Conservation (phyloP, 495 filamentous ascomycete genomes). For the Clavariopsis aquatica region DNA sequence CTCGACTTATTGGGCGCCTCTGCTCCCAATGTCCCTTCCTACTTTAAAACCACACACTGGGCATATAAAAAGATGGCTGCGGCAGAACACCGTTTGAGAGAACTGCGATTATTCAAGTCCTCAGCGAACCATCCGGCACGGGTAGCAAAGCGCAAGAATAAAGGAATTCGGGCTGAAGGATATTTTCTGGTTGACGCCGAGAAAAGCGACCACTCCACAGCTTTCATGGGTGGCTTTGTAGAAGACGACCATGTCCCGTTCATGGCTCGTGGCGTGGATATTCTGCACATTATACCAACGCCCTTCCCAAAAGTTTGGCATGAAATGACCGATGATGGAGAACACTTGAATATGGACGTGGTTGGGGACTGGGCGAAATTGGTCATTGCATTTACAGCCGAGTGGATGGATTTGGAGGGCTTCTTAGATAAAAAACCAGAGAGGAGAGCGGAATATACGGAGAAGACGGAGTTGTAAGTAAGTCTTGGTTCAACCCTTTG, state of each 20-base stretch:
- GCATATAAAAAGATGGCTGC: conserved; percentile 73
- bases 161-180: conserved; percentile 17
- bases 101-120: conserved; percentile 57
- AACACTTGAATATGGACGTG: conserved; percentile 80
- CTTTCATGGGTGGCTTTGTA: conserved; percentile 46
- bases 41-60: conserved; percentile 91
- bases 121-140: conserved; percentile 48
- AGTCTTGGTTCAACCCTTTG: neutral
- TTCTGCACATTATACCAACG: conserved; percentile 83
- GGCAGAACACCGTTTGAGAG: conserved; percentile 70
- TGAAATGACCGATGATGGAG: conserved; percentile 76
- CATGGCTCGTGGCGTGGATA: conserved; percentile 77
- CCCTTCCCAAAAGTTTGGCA: conserved; percentile 90
- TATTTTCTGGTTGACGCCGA: conserved; percentile 21
- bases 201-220: conserved; percentile 21
- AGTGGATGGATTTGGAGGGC: conserved; percentile 75
- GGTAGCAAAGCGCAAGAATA: conserved; percentile 31
- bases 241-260: conserved; percentile 93
- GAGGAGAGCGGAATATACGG: conserved; percentile 13
- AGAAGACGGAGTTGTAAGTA: conserved; percentile 37
- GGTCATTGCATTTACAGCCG: conserved; percentile 78
- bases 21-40: conserved; percentile 72
- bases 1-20: conserved; percentile 81
- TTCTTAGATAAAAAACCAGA: conserved; percentile 25
- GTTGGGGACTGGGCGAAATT: conserved; percentile 87